A percentile compares a stretch with the other conserved stretches of the same genome.
These are phyloP conservation scores for Leersia perrieri DNA, from an alignment of 176 grass and related monocot genomes.

Conservation along the genomic window DNA sequence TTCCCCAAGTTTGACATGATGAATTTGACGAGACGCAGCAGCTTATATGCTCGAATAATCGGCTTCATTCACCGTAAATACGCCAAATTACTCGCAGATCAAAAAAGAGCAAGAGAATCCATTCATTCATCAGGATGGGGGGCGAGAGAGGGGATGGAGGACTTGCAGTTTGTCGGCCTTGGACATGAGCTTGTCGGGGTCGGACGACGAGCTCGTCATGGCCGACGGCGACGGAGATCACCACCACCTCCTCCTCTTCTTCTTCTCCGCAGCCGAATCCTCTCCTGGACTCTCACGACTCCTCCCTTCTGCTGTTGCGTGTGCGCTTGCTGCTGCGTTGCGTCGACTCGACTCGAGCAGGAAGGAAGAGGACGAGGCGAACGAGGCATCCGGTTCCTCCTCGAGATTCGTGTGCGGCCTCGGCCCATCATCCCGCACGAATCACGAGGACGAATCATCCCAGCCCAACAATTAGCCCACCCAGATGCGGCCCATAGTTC, in stretches of 20 bases:
- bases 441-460: neutral
- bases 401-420: slow-evolving; percentile 22
- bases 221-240: slow-evolving; percentile 25
- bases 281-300: neutral
- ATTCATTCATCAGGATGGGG: neutral
- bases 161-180: slow-evolving; percentile 91
- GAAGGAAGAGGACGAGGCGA: neutral
- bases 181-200: slow-evolving; percentile 83
- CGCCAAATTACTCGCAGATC: neutral
- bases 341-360: neutral
- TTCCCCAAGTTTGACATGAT: neutral
- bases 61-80: neutral
- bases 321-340: neutral
- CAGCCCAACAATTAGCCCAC: no score
- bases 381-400: neutral
- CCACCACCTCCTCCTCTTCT: neutral
- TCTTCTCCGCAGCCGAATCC: neutral
- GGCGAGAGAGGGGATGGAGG: neutral
- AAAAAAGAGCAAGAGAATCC: neutral
- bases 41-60: neutral
- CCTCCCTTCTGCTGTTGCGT: no score
- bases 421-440: neutral
- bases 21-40: neutral
- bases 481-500: neutral
- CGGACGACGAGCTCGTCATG: slow-evolving; percentile 68